Evolutionary conservation across 192 early-diverging fungal species (phyloP).

Genomic region (Coemansia sp.): DNA sequence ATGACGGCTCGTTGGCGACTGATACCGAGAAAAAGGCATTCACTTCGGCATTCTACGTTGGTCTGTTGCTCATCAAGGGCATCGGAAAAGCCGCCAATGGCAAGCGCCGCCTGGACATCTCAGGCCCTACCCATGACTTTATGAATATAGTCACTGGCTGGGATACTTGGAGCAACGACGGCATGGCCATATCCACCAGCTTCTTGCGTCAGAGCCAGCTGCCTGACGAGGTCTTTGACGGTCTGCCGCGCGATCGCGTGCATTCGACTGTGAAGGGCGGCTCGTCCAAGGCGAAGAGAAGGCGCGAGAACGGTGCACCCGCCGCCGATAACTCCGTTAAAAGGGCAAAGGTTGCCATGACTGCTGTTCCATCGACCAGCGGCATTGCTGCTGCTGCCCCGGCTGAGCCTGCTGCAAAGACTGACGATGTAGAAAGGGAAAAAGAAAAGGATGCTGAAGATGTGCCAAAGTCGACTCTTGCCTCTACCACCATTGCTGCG

Average conservation of each 20-base stretch:
- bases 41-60: slow-evolving; percentile 89
- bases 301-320: background rate
- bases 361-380: slow-evolving; percentile 43
- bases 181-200: slow-evolving; percentile 39
- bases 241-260: slow-evolving; percentile 26
- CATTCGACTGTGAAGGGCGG: slow-evolving; percentile 11
- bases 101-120: slow-evolving; percentile 71
- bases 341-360: slow-evolving; percentile 21
- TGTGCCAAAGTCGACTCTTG: background rate
- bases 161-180: slow-evolving; percentile 26
- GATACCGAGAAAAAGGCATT: slow-evolving; percentile 51
- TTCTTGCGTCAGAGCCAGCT: slow-evolving; percentile 43
- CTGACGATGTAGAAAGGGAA: background rate
- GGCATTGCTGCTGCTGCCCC: slow-evolving; percentile 19
- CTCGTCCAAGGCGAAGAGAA: slow-evolving; percentile 1
- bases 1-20: slow-evolving; percentile 7
- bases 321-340: slow-evolving; percentile 16
- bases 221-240: slow-evolving; percentile 46
- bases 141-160: slow-evolving; percentile 68
- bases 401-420: background rate
- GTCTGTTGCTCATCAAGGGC: slow-evolving; percentile 65
- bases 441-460: background rate
- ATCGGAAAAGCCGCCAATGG: slow-evolving; percentile 45
- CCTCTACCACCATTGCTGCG: slow-evolving; percentile 13
- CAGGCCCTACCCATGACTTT: slow-evolving; percentile 82